Conservation (phyloP, 2,329 filamentous ascomycete genomes). For the Leptographium procerum region DNA sequence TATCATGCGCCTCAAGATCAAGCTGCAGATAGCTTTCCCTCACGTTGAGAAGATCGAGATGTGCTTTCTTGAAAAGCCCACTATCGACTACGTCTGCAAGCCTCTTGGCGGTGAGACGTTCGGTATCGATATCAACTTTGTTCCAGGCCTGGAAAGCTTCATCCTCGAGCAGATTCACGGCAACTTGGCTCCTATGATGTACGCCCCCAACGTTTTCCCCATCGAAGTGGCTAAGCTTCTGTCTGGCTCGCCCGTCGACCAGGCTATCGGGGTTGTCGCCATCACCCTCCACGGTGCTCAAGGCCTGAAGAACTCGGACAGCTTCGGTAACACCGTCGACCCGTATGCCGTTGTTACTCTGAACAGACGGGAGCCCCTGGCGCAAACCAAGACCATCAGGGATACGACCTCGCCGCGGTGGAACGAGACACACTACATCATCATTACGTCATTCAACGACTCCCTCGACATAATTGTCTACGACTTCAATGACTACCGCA, state of each 20-base stretch:
- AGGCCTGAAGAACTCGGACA: constrained; percentile 89
- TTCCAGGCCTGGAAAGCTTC: constrained; percentile 84
- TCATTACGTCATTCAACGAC: constrained; percentile 84
- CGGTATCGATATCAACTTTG: constrained; percentile 98
- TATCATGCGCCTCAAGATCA: constrained; percentile 93
- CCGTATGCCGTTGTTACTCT: constrained; percentile 80
- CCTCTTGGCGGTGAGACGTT: constrained; percentile 90
- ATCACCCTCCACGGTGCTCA: constrained; percentile 84
- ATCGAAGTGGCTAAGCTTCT: constrained; percentile 99
- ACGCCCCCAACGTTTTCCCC: constrained; percentile 92
- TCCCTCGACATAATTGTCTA: constrained; percentile 73
- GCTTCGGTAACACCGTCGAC: constrained; percentile 83
- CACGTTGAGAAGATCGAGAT: constrained; percentile 93
- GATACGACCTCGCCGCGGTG: constrained; percentile 82
- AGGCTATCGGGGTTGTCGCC: constrained; percentile 88
- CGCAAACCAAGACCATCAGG: constrained; percentile 76
- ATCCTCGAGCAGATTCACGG: constrained; percentile 95
- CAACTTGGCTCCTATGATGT: constrained; percentile 95
- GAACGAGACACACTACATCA: constrained; percentile 95
- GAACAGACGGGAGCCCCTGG: constrained; percentile 71
- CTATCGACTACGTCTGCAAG: constrained; percentile 96
- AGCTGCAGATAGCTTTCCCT: constrained; percentile 90
- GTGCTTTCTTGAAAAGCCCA: constrained; percentile 81
- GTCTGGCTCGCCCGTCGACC: constrained; percentile 83
- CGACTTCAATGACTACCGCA: constrained; percentile 92